Conservation (phyloP, 192 early-diverging fungal genomes). For the Gaertneriomyces sp. region DNA sequence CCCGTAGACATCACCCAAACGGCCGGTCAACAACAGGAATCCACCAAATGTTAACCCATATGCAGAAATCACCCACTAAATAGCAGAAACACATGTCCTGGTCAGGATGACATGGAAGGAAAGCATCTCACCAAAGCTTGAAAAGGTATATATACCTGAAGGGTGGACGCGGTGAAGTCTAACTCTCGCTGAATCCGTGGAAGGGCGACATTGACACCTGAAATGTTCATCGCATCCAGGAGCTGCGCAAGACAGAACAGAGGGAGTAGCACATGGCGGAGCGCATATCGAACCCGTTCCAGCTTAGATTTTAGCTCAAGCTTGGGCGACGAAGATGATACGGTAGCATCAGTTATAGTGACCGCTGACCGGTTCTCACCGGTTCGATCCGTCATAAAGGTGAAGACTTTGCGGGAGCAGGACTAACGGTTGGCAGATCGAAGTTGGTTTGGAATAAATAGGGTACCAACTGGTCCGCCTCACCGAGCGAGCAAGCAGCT, state of each 20-base stretch:
- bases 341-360: too few relatives aligned
- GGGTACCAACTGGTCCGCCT: too few relatives aligned
- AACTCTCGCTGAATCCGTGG: constrained; percentile 17
- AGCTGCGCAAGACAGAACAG: constrained; percentile 25
- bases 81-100: neutral
- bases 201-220: constrained; percentile 20
- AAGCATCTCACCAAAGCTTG: neutral
- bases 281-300: neutral
- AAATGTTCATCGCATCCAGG: constrained; percentile 20
- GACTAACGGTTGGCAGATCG: too few relatives aligned
- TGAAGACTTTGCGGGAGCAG: too few relatives aligned
- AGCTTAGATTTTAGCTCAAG: neutral
- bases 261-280: constrained; percentile 9
- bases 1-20: constrained; percentile 32
- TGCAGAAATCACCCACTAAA: constrained; percentile 28
- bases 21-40: constrained; percentile 31
- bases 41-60: constrained; percentile 33
- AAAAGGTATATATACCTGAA: constrained; percentile 4
- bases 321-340: too few relatives aligned
- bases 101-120: neutral
- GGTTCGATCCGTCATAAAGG: too few relatives aligned
- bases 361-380: too few relatives aligned
- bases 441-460: too few relatives aligned
- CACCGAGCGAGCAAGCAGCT: too few relatives aligned
- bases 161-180: constrained; percentile 11